Evolutionary conservation across 495 filamentous ascomycete genomes (phyloP).

Genomic region (Eremomyces bilateralis): DNA sequence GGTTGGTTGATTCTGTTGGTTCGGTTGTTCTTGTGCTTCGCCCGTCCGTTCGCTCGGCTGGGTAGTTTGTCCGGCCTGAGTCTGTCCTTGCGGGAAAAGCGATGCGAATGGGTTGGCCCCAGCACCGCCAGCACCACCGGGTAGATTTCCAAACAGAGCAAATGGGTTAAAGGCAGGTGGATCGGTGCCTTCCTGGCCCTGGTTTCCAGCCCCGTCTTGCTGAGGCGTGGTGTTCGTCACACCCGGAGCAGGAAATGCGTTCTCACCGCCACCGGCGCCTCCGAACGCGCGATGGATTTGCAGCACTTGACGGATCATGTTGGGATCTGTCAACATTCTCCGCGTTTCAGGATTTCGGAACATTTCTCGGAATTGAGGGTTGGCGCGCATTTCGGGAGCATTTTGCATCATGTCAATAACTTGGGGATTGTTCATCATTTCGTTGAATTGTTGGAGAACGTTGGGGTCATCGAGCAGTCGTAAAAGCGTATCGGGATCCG

Average conservation of each 20-base stretch:
- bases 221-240: slow-evolving; percentile 46
- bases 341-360: slow-evolving; percentile 71
- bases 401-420: slow-evolving; percentile 65
- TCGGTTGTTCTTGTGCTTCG: slow-evolving; percentile 1
- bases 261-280: slow-evolving; percentile 27
- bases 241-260: slow-evolving; percentile 72
- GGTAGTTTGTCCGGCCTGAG: slow-evolving; percentile 3
- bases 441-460: slow-evolving; percentile 66
- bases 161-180: slow-evolving; percentile 25
- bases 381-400: slow-evolving; percentile 70
- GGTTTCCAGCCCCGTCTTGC: slow-evolving; percentile 9
- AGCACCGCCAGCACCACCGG: slow-evolving; percentile 22
- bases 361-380: slow-evolving; percentile 60
- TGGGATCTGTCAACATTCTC: slow-evolving; percentile 89
- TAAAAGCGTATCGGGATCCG: slow-evolving; percentile 56
- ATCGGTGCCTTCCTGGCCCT: slow-evolving; percentile 18
- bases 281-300: slow-evolving; percentile 57
- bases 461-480: slow-evolving; percentile 72
- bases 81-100: slow-evolving; percentile 21
- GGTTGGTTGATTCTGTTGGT: neutral
- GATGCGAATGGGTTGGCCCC: slow-evolving; percentile 50
- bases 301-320: slow-evolving; percentile 53
- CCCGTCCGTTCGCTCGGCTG: slow-evolving; percentile 3
- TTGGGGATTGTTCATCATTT: slow-evolving; percentile 78
- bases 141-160: slow-evolving; percentile 10